Conservation (phyloP, 106 monocot species). For the Chionographis japonica region DNA sequence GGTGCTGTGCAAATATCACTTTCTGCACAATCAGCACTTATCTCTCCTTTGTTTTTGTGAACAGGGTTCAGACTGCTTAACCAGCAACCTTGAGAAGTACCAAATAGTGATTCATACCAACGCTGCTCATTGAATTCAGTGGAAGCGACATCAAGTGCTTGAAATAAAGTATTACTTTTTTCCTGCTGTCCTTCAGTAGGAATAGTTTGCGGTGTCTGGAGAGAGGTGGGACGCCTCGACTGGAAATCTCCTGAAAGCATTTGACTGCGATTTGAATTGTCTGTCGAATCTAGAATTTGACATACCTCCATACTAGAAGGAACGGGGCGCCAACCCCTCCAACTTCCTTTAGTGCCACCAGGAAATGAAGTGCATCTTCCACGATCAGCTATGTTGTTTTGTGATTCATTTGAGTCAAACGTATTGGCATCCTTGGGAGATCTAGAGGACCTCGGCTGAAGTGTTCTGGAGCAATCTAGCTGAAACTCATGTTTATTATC, state of each 20-base stretch:
- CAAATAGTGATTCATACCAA: constrained; percentile 1
- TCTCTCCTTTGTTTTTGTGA: constrained; percentile 3
- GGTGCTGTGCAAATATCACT: not conserved
- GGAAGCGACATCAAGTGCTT: constrained; percentile 9
- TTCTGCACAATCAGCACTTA: constrained; percentile 2
- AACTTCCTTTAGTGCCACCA: not conserved
- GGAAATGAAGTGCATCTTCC: constrained; percentile 11
- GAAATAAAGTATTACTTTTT: constrained; percentile 10
- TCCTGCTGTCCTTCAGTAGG: constrained; percentile 6
- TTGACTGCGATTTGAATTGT: constrained; percentile 7
- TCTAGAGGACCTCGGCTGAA: constrained; percentile 6
- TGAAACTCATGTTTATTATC: not conserved
- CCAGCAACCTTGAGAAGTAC: constrained; percentile 10
- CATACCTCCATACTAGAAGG: not conserved
- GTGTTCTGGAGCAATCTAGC: not conserved
- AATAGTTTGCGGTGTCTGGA: constrained; percentile 6
- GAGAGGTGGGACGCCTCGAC: not conserved
- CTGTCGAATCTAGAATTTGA: constrained; percentile 1
- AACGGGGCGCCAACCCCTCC: not conserved
- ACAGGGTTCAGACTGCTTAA: constrained; percentile 10
- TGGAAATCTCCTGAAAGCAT: constrained; percentile 1
- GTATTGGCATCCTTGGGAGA: constrained; percentile 7
- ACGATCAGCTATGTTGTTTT: constrained; percentile 6
- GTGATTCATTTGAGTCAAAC: constrained; percentile 7
- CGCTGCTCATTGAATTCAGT: not conserved